Evolutionary conservation across 805 yeast genomes (phyloP).

Genomic region (Ogataea nonfermentans): DNA sequence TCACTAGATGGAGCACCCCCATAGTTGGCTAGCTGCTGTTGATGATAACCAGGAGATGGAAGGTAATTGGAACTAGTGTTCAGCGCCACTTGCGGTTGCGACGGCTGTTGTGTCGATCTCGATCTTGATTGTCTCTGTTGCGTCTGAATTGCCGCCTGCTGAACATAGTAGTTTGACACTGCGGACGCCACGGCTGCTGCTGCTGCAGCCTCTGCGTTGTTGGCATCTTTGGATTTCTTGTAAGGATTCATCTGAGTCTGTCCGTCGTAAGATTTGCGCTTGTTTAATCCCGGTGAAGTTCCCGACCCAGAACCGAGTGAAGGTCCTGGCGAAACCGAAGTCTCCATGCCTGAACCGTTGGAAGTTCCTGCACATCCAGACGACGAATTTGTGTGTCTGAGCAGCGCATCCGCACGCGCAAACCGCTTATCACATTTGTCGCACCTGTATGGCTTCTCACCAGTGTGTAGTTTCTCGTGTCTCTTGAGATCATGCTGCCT

Average conservation of each 20-base stretch:
- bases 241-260: constrained; percentile 4
- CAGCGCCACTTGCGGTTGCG: constrained; percentile 13
- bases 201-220: constrained; percentile 19
- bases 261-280: constrained; percentile 16
- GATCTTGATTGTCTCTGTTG: constrained; percentile 22
- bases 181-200: constrained; percentile 25
- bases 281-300: constrained; percentile 3
- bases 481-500: constrained; percentile 75
- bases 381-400: constrained; percentile 56
- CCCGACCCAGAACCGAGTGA: constrained; percentile 9
- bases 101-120: constrained; percentile 18
- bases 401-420: constrained; percentile 74
- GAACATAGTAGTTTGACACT: constrained; percentile 19
- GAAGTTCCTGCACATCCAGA: constrained; percentile 27
- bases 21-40: constrained; percentile 11
- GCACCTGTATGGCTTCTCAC: constrained; percentile 68
- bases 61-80: constrained; percentile 12
- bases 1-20: constrained; percentile 10
- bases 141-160: constrained; percentile 19
- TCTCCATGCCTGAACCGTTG: constrained; percentile 10
- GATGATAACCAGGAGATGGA: constrained; percentile 11
- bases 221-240: constrained; percentile 18
- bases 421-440: constrained; percentile 59
- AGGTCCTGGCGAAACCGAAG: constrained; percentile 17
- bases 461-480: constrained; percentile 73